A percentile compares a stretch with the other conserved stretches of the same genome.
Conservation (phyloP, 2,329 filamentous ascomycete species). For the Venturia aucupariae region DNA sequence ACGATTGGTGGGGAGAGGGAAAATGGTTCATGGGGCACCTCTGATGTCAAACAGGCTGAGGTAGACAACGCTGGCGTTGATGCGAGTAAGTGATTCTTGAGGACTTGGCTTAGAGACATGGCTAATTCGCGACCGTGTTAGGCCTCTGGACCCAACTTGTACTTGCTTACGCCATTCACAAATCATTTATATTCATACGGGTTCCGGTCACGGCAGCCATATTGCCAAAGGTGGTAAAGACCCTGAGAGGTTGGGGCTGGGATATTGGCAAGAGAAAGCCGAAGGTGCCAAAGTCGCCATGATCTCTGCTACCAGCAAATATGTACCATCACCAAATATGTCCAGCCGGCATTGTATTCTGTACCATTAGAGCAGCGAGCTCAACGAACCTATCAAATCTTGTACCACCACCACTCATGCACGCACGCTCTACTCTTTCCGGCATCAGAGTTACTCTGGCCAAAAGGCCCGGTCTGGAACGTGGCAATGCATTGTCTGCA, state of each 20-base stretch:
- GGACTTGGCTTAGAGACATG: neutral
- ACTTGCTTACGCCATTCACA: conserved; percentile 93
- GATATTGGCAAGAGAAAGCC: conserved; percentile 73
- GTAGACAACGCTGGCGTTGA: conserved; percentile 18
- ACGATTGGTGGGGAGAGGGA: conserved; percentile 12
- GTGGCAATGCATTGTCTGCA: neutral
- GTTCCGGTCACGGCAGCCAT: conserved; percentile 86
- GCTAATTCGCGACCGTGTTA: conserved; percentile 22
- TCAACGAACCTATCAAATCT: neutral
- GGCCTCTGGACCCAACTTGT: conserved; percentile 77
- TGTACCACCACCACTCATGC: neutral
- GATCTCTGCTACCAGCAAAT: neutral
- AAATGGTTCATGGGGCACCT: conserved; percentile 15
- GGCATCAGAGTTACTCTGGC: neutral
- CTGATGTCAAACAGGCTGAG: conserved; percentile 20
- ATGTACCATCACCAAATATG: neutral
- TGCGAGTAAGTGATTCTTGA: conserved; percentile 19
- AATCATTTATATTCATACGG: conserved; percentile 93
- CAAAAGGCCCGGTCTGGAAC: neutral
- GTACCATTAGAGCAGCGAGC: neutral
- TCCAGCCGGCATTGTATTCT: neutral
- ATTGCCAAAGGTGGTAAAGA: conserved; percentile 89
- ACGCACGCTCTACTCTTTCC: neutral
- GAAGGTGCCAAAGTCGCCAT: conserved; percentile 18
- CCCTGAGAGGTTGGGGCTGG: conserved; percentile 81